phyloP scores from a whole-genome alignment of 2,329 filamentous ascomycete genomes.

The Cryphonectria naterciae region DNA sequence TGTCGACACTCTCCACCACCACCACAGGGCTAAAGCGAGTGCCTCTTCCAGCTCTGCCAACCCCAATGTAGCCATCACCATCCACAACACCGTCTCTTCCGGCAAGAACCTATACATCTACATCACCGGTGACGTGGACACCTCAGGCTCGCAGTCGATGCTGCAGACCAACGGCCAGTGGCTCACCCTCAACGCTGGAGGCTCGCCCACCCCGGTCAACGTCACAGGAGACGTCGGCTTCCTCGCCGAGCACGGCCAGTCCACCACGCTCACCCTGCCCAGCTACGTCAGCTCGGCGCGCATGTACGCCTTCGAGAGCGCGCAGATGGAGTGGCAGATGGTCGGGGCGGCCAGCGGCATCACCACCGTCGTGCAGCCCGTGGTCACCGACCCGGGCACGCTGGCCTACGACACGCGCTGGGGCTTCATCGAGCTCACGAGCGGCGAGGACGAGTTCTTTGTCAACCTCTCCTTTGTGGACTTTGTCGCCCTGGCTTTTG shows the following conservation, averaged over 20 bases:
- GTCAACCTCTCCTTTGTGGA: slow-evolving; percentile 58
- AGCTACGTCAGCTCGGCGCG: slow-evolving; percentile 1
- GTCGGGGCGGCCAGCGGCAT: not conserved
- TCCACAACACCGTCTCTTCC: not conserved
- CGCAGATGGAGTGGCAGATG: slow-evolving; percentile 7
- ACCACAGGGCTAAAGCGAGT: not conserved
- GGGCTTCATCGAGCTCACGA: slow-evolving; percentile 56
- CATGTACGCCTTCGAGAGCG: slow-evolving; percentile 3
- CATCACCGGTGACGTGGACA: not conserved
- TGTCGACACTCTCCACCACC: not conserved
- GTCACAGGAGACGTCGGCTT: not conserved
- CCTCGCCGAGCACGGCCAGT: not conserved
- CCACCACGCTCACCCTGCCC: not conserved
- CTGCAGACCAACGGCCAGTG: not conserved
- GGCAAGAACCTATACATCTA: not conserved
- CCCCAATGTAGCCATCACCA: not conserved
- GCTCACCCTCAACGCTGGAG: not conserved
- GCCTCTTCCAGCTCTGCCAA: not conserved
- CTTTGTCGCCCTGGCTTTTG: slow-evolving; percentile 55
- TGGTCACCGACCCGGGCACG: not conserved
- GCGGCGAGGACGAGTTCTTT: slow-evolving; percentile 45
- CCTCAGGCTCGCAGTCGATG: slow-evolving; percentile 4
- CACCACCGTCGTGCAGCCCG: slow-evolving; percentile 1
- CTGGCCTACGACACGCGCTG: slow-evolving; percentile 44
- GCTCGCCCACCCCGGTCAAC: not conserved